Conservation (phyloP, 2,329 filamentous ascomycete species). For the Fusarium continuum region DNA sequence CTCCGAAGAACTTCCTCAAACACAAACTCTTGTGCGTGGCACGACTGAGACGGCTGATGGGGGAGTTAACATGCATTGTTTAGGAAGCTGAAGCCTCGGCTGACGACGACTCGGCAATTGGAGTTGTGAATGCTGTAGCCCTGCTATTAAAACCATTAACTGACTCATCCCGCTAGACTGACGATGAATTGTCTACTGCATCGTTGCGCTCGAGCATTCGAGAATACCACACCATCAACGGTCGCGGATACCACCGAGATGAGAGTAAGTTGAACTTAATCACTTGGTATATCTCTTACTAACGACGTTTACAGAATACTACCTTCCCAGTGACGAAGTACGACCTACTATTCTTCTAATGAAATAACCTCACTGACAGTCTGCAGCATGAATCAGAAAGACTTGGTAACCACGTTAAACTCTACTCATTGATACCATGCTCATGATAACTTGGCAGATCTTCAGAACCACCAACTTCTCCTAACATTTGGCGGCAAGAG, state of each 20-base stretch:
- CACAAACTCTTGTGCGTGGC: too few relatives aligned
- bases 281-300: fast-evolving
- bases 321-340: conserved; percentile 27
- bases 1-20: too few relatives aligned
- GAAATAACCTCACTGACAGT: fast-evolving
- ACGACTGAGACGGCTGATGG: too few relatives aligned
- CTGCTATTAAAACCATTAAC: too few relatives aligned
- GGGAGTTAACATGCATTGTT: neutral
- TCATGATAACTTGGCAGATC: neutral
- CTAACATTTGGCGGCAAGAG: conserved; percentile 19
- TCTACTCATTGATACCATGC: fast-evolving
- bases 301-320: conserved; percentile 2
- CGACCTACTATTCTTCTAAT: fast-evolving
- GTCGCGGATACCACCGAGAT: conserved; percentile 22
- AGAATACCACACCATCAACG: conserved; percentile 24
- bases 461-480: conserved; percentile 24
- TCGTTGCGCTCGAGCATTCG: conserved; percentile 26
- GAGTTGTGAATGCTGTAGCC: neutral
- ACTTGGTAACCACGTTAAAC: neutral
- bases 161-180: neutral
- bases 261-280: neutral
- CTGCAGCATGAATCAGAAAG: conserved; percentile 25
- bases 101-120: conserved; percentile 6
- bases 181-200: conserved; percentile 26
- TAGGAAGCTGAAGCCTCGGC: neutral